Evolutionary conservation across 2,329 filamentous ascomycete species (phyloP), one percentile per base, ranked within the genome.

Genomic region (Hymenoscyphus occultus): DNA sequence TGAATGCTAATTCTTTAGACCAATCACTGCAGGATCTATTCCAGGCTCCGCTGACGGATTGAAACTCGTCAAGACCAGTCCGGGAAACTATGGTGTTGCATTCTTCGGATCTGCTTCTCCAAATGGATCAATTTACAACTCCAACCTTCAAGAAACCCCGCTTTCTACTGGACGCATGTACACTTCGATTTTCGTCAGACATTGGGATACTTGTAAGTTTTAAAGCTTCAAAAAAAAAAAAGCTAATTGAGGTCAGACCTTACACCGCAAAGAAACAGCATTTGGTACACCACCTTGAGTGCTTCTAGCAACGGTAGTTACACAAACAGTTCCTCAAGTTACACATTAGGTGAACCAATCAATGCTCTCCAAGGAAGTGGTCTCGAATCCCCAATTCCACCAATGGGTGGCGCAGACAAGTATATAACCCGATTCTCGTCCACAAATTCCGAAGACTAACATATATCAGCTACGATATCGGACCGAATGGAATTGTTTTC

Each of bases 151-250:
- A 22, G 59, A 65, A 51, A 66, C 39, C 4, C 69, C 69, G 1
- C 14, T 63, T 9, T 69, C 71, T 0, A 62, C 60, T 28, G 71
- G 67, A 5, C 63, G 61, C 61, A 67, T 69, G 22, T 72, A 72
- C 54, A 71, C 71, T 1, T 56, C 56, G 2, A 48, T 70, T 39
- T 71, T 71, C 31, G 69, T 72, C 1, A 67, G 71, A 59, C 71
- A 73, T 65, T 72, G 70, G 70, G 71, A 73, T 60, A 62, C 67
- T 22, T 72, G 70, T 72, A 59, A 65, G 67, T 59, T 5, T 1
- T 32, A 6, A 6, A 12, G 5, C 3, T 42, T 4, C 19, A 51
- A 40, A 9, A 16, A 1, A 16, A 28, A n/a, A 35, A 59, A 57
- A 28, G 35, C 31, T 32, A 48, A 31, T 32, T 35, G 2, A 14